Evolutionary conservation across 495 filamentous ascomycete genomes (phyloP).

Genomic region (Talaromyces liani): DNA sequence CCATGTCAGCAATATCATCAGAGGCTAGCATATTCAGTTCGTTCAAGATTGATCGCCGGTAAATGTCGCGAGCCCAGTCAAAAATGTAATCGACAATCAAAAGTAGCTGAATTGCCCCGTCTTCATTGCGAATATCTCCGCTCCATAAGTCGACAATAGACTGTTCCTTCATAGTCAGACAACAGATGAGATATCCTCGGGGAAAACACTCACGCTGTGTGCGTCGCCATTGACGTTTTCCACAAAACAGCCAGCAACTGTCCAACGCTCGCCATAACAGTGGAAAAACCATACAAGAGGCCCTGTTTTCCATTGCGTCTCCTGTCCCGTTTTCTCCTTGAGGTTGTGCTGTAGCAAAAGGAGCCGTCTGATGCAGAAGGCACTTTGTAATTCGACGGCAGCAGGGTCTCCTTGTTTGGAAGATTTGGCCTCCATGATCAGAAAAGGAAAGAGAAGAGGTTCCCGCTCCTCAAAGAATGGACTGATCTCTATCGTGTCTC

Average conservation of each 20-base stretch:
- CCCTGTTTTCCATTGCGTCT: not conserved
- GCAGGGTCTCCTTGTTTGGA: slow-evolving; percentile 2
- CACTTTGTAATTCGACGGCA: slow-evolving; percentile 13
- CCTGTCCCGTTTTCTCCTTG: not conserved
- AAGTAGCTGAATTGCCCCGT: slow-evolving; percentile 22
- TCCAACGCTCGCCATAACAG: slow-evolving; percentile 15
- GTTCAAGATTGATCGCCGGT: slow-evolving; percentile 11
- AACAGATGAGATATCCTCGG: not conserved
- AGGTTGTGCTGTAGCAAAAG: slow-evolving; percentile 11
- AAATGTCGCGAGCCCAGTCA: slow-evolving; percentile 28
- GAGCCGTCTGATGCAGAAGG: slow-evolving; percentile 14
- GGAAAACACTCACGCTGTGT: not conserved
- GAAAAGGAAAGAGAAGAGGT: slow-evolving; percentile 15
- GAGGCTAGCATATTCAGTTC: slow-evolving; percentile 1
- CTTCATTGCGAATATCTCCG: slow-evolving; percentile 14
- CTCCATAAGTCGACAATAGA: slow-evolving; percentile 16
- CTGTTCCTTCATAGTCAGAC: not conserved
- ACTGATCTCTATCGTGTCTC: slow-evolving; percentile 2
- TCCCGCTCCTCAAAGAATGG: slow-evolving; percentile 7
- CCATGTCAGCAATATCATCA: not conserved
- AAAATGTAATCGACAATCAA: slow-evolving; percentile 28
- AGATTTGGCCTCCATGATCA: slow-evolving; percentile 16
- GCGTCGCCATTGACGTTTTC: slow-evolving; percentile 1
- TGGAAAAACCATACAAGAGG: slow-evolving; percentile 20
- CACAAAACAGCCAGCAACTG: slow-evolving; percentile 9